These are phyloP conservation scores for Petrea volubilis DNA, from an alignment of 257 asterid species.

Conservation along the genomic window DNA sequence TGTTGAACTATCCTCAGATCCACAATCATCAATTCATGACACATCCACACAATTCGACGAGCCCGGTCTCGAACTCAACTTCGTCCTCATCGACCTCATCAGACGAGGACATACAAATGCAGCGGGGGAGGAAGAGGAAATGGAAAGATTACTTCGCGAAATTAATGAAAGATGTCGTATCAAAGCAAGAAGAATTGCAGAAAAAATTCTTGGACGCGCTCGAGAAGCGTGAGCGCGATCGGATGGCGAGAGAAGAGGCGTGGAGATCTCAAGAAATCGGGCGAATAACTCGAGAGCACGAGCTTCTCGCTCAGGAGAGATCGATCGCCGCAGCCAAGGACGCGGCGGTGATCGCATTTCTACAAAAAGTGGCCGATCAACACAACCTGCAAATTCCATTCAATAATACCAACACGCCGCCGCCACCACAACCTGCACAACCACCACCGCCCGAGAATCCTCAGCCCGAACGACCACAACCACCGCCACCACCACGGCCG, in stretches of 20 bases:
- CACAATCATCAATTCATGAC: conserved; percentile 1
- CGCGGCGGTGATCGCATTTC: conserved; percentile 67
- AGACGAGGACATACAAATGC: conserved; percentile 71
- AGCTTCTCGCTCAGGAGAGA: conserved; percentile 78
- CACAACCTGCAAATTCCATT: conserved; percentile 38
- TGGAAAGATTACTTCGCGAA: conserved; percentile 77
- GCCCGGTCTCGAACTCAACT: conserved; percentile 45
- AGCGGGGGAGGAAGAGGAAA: conserved; percentile 69
- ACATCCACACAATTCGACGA: conserved; percentile 19
- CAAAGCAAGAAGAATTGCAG: conserved; percentile 86
- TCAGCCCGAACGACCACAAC: conserved; percentile 13
- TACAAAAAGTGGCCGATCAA: conserved; percentile 63
- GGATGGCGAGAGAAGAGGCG: conserved; percentile 77
- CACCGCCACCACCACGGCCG: background rate
- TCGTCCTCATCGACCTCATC: conserved; percentile 86
- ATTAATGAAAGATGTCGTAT: conserved; percentile 60
- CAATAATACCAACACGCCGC: background rate
- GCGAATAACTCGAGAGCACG: conserved; percentile 70
- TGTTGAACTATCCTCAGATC: conserved; percentile 6
- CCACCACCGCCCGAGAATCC: conserved; percentile 2
- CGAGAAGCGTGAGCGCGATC: conserved; percentile 77
- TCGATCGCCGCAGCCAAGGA: conserved; percentile 78
- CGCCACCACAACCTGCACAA: conserved; percentile 5
- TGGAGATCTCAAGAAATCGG: conserved; percentile 85
- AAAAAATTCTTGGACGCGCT: conserved; percentile 64